These are phyloP conservation scores for Mycena crocata DNA, from an alignment of 768 basidiomycete species.

Conservation along the genomic window DNA sequence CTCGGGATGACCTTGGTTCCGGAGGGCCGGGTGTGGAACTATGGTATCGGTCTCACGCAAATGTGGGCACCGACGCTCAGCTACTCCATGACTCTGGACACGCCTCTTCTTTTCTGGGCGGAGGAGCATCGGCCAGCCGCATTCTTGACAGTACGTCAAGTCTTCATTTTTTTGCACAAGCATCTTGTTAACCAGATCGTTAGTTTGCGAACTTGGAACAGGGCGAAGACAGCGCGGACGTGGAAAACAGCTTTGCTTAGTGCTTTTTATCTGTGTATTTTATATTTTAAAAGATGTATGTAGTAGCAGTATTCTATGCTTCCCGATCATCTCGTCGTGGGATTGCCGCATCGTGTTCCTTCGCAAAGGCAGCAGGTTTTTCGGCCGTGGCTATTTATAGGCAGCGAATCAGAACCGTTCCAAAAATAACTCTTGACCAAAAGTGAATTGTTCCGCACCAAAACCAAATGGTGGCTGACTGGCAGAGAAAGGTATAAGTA, in stretches of 20 bases:
- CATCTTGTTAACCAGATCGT: slow-evolving; percentile 15
- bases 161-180: neutral
- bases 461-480: too few species aligned
- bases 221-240: slow-evolving; percentile 94
- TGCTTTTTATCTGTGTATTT: slow-evolving; percentile 12
- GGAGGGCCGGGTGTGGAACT: slow-evolving; percentile 97
- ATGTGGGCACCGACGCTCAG: slow-evolving; percentile 86
- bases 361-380: too few species aligned
- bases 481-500: too few species aligned
- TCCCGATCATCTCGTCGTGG: too few species aligned
- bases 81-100: slow-evolving; percentile 89
- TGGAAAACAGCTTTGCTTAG: slow-evolving; percentile 93
- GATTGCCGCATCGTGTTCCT: too few species aligned
- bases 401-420: too few species aligned
- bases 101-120: slow-evolving; percentile 96
- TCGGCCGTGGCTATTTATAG: too few species aligned
- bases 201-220: slow-evolving; percentile 92
- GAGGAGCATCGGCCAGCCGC: slow-evolving; percentile 95
- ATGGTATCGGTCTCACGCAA: slow-evolving; percentile 93
- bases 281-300: slow-evolving; percentile 18
- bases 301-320: too few species aligned
- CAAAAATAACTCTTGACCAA: too few species aligned
- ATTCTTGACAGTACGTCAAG: slow-evolving; percentile 90
- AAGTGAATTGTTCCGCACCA: too few species aligned
- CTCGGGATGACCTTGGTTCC: slow-evolving; percentile 96